Evolutionary conservation across 495 filamentous ascomycete genomes (phyloP), one percentile per base, ranked within the genome.

Genomic region (Xylaria venustula): DNA sequence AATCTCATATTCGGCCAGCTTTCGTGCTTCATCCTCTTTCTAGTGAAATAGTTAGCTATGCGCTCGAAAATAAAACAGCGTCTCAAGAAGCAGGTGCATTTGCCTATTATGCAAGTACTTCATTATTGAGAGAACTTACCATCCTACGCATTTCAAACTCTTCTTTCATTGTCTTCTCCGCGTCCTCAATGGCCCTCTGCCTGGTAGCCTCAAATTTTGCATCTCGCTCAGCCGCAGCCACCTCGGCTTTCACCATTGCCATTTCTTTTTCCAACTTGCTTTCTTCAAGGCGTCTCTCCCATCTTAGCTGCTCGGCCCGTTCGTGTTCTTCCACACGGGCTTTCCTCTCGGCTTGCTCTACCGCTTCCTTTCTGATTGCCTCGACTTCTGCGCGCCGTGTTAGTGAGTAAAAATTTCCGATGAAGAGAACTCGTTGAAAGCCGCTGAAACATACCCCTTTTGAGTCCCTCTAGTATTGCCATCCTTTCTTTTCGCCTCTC

Each of bases 1-100:
- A 6, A 67, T 73, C 22, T 70, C 73, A 45, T 75, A 77, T 57
- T 80, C 77, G 17, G 74, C 73, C 50, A 76, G 73, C 60, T 44
- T 22, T 28, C 47, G 40, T 25, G 25, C 41, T 42, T 60, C 42
- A 17, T 48, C 15, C 19, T 48, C 42, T 22, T 55, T 55, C 53
- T 55, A 32, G 12, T 22, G 22, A 7, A 26, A 17, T 36, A 37
- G 20, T 57, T 12, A 57, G 54, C 26, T n/a, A 48, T 15, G 19
- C 1, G n/a, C 14, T 5, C 17, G 5, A 47, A 32, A 22, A n/a
- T n/a, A n/a, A 44, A 45, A 17, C 4, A 42, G 23, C 1, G 41
- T 8, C 20, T n/a, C 15, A 15, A n/a, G 20, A 11, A 34, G 19
- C 12, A 48, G 19, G 1, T 20, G 11, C 15, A 19, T 47, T n/a